A percentile compares a stretch with the other conserved stretches of the same genome.
These are phyloP conservation scores for Phytophthora colocasiae DNA, from an alignment of 352 stramenopile genomes.

Conservation along the genomic window DNA sequence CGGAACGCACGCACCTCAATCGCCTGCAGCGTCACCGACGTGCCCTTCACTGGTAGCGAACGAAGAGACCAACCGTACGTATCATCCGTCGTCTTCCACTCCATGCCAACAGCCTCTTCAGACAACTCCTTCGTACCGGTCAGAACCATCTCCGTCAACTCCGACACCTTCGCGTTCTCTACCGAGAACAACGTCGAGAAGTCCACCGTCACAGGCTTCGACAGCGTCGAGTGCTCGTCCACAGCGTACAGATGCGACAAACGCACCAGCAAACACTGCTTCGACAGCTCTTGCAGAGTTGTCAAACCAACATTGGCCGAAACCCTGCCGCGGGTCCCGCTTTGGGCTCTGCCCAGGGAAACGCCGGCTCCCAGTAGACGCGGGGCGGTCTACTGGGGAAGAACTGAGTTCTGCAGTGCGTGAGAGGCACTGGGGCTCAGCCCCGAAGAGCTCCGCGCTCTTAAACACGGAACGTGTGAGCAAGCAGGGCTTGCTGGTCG, in stretches of 20 bases:
- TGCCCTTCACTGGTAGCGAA: slow-evolving; percentile 59
- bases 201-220: slow-evolving; percentile 76
- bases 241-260: slow-evolving; percentile 95
- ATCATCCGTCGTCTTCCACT: slow-evolving; percentile 55
- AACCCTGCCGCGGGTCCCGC: too few species aligned
- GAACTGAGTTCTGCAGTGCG: too few species aligned
- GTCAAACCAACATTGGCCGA: slow-evolving; percentile 97
- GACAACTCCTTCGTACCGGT: slow-evolving; percentile 77
- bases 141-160: slow-evolving; percentile 90
- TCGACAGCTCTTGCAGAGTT: slow-evolving; percentile 85
- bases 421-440: too few species aligned
- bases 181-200: slow-evolving; percentile 65
- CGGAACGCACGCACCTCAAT: slow-evolving; percentile 96
- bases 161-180: slow-evolving; percentile 56
- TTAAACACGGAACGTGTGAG: too few species aligned
- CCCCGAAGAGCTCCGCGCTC: too few species aligned
- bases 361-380: too few species aligned
- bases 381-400: too few species aligned
- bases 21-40: slow-evolving; percentile 76
- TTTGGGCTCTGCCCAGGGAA: too few species aligned
- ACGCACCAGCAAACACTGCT: slow-evolving; percentile 88
- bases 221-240: slow-evolving; percentile 86
- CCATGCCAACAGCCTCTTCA: slow-evolving; percentile 23
- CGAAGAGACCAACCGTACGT: slow-evolving; percentile 30
- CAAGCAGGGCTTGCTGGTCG: too few species aligned